Percentiles rank a stretch among this genome's conserved stretches.
These are phyloP conservation scores for Pleodorina starrii DNA, from an alignment of 139 green algal genomes.

Conservation along the genomic window DNA sequence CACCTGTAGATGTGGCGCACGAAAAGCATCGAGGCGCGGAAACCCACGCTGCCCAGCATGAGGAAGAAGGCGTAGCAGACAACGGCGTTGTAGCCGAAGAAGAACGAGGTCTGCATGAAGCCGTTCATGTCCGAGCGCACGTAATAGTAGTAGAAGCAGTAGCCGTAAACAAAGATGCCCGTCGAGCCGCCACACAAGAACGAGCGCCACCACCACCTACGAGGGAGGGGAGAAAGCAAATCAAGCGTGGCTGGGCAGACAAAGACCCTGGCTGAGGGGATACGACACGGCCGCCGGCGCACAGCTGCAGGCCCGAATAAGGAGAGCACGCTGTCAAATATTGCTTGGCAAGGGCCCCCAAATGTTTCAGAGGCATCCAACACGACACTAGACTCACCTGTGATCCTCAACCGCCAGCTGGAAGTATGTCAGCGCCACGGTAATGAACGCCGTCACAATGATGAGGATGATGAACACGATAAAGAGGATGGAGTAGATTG, in stretches of 20 bases:
- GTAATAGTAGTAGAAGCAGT: conserved; percentile 99
- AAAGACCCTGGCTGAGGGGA: too few relatives aligned
- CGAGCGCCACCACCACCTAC: conserved; percentile 95
- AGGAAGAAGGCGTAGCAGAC: conserved; percentile 91
- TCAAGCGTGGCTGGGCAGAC: too few relatives aligned
- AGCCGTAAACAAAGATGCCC: conserved; percentile 95
- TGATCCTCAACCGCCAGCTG: conserved; percentile 96
- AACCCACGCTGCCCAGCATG: conserved; percentile 89
- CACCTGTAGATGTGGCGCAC: conserved; percentile 76
- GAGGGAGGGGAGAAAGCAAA: too few relatives aligned
- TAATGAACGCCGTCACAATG: conserved; percentile 96
- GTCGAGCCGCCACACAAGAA: conserved; percentile 97
- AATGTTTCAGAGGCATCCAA: too few relatives aligned
- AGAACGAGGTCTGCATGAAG: conserved; percentile 89
- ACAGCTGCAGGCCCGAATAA: too few relatives aligned
- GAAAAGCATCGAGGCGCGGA: conserved; percentile 81
- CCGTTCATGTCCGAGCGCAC: conserved; percentile 89
- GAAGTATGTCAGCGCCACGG: conserved; percentile 97
- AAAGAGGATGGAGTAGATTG: conserved; percentile 95
- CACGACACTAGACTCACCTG: conserved; percentile 66
- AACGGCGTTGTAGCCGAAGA: conserved; percentile 87
- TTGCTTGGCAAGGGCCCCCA: too few relatives aligned
- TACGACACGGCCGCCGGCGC: too few relatives aligned
- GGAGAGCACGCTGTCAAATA: too few relatives aligned
- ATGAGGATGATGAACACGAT: conserved; percentile 96